Evolutionary conservation across 2,329 filamentous ascomycete species (phyloP).

Genomic region (Teratosphaeria epicoccoides): DNA sequence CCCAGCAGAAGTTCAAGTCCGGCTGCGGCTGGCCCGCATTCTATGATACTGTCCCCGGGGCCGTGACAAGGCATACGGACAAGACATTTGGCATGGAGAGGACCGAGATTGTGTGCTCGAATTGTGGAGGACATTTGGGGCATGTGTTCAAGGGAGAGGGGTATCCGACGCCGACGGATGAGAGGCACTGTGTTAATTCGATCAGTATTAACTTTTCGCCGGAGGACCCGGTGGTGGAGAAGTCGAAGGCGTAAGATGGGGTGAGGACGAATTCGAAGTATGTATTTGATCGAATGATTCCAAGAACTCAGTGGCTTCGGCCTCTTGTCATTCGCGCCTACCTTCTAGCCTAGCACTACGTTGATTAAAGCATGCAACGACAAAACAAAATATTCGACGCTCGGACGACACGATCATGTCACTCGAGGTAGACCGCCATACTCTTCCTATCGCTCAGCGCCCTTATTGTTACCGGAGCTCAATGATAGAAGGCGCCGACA

Average conservation of each 20-base stretch:
- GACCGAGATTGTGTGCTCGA: slow-evolving; percentile 88
- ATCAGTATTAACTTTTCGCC: slow-evolving; percentile 75
- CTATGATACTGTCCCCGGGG: slow-evolving; percentile 87
- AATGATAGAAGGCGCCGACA: too few species aligned
- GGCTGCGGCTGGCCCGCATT: slow-evolving; percentile 98
- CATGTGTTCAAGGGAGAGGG: slow-evolving; percentile 90
- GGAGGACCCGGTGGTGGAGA: slow-evolving; percentile 43
- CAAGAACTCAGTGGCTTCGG: background rate
- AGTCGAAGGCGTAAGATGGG: slow-evolving; percentile 20
- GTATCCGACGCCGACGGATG: slow-evolving; percentile 75
- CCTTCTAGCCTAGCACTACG: too few species aligned
- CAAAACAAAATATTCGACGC: too few species aligned
- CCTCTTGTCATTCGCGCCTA: background rate
- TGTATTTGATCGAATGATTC: background rate
- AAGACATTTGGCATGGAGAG: slow-evolving; percentile 66
- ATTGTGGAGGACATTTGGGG: slow-evolving; percentile 84
- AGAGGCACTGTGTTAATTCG: slow-evolving; percentile 95
- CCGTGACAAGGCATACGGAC: slow-evolving; percentile 74
- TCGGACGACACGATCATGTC: too few species aligned
- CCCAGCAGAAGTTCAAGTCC: slow-evolving; percentile 88
- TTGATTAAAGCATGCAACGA: too few species aligned
- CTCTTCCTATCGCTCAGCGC: too few species aligned
- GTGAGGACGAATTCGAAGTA: background rate
- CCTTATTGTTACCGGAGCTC: too few species aligned
- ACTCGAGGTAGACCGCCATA: too few species aligned